Base-by-base conservation (phyloP, 75 land plant genomes). In the Cryptomeria japonica region DNA sequence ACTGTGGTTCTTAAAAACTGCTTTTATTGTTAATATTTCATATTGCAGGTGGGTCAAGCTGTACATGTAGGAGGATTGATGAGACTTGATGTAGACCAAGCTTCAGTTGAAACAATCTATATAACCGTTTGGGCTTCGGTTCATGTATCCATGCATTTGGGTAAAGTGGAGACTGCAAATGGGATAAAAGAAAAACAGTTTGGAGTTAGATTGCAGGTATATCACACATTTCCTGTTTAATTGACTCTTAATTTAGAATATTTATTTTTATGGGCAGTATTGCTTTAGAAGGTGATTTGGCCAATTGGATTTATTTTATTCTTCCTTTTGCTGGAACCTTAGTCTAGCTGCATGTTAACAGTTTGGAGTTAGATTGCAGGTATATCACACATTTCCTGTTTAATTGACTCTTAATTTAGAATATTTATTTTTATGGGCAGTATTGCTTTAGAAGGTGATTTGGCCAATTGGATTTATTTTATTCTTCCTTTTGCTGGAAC, bases 61-160 rank as follows among this genome's bases (percentile, higher is more conserved):
- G 85, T 95, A 58, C 96, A 95, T 87, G 92, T 95, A 61, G 99
- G 99, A 84, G 99, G 94, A 61, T 87, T 96, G 68, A 83, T 92
- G 49, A 93, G 99, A 86, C 88, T 98, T 80, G 97, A 96, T 85
- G 86, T 96, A 36, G 87, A 77, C 58, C 91, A 96, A 73, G 93
- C 97, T 89, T 98, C 97, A 31, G 93, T 94, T 38, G 87, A 97
- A 58, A 98, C 96, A 73, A 95, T 98, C 85, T 98, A 96, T 90
- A 88, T 95, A 38, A 97, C 98, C 34, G 85, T 98, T 14, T 96
- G 97, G 95, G 93, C 95, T 84, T 98, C 98, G 25, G 93, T 95
- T 42, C 93, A 92, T 85, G 87, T 98, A 31, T 91, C 99, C 58
- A 93, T 95, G 61, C 99, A 98, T 89, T 68, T 97, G 88, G 99